Percentiles rank a stretch among this genome's conserved stretches.
Evolutionary conservation across 2,329 filamentous ascomycete genomes (phyloP).

Genomic region (Beauveria sp.): DNA sequence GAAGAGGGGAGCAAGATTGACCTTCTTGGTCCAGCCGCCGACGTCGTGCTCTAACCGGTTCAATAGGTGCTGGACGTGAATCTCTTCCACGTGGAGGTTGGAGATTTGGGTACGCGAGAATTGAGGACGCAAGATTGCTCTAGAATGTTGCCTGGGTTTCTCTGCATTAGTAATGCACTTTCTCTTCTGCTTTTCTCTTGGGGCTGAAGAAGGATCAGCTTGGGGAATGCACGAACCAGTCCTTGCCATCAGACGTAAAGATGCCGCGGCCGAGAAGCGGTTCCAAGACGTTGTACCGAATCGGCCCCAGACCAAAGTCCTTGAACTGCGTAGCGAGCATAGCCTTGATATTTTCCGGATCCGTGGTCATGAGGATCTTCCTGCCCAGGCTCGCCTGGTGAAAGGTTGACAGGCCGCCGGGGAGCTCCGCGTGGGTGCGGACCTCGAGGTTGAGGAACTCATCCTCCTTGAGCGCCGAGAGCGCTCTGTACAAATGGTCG

Average conservation of each 20-base stretch:
- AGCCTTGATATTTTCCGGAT: conserved; percentile 42
- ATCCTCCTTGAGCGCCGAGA: neutral
- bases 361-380: conserved; percentile 17
- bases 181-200: neutral
- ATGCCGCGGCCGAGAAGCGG: conserved; percentile 14
- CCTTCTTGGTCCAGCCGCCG: conserved; percentile 7
- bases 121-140: conserved; percentile 22
- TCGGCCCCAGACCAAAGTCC: conserved; percentile 2
- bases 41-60: neutral
- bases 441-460: conserved; percentile 1
- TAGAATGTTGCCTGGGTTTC: conserved; percentile 24
- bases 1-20: conserved; percentile 37
- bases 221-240: neutral
- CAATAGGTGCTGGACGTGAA: conserved; percentile 15
- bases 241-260: conserved; percentile 11
- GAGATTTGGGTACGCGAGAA: conserved; percentile 19
- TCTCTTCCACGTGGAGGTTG: conserved; percentile 17
- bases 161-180: conserved; percentile 20
- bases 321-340: conserved; percentile 41
- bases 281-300: neutral
- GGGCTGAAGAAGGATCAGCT: neutral
- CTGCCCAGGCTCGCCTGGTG: conserved; percentile 9
- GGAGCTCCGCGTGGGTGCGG: neutral
- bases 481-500: neutral
- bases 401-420: conserved; percentile 5